phyloP scores from a whole-genome alignment of 768 basidiomycete species.

The Leucocoprinus birnbaumii region DNA sequence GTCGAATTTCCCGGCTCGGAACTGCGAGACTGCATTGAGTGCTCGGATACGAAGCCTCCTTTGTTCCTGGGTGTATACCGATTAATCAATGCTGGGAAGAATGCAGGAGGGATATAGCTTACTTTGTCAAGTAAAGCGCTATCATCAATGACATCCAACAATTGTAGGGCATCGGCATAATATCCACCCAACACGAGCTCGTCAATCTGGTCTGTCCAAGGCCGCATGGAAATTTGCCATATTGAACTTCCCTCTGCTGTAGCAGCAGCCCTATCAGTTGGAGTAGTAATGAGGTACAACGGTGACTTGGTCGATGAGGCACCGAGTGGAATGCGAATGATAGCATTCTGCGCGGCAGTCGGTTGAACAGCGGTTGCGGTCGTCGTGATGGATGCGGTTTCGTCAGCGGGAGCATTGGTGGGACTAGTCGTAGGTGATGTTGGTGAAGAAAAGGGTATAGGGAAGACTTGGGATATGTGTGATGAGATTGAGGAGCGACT shows the following conservation, averaged over 20 bases:
- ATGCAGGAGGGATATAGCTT: not conserved
- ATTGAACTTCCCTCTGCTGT: conserved; percentile 72
- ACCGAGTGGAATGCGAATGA: conserved; percentile 63
- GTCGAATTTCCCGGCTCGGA: conserved; percentile 66
- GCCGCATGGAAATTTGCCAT: conserved; percentile 70
- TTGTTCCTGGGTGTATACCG: conserved; percentile 37
- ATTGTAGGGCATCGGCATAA: conserved; percentile 77
- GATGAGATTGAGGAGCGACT: conserved; percentile 71
- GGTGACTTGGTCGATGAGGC: conserved; percentile 51
- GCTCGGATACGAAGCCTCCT: conserved; percentile 60
- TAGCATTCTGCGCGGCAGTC: conserved; percentile 32
- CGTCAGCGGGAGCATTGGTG: conserved; percentile 21
- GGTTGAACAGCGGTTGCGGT: conserved; percentile 17
- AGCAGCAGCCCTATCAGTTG: conserved; percentile 65
- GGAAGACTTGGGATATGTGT: conserved; percentile 45
- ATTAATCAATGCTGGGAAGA: not conserved
- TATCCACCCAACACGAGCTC: conserved; percentile 68
- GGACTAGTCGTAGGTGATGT: not conserved
- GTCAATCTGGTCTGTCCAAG: conserved; percentile 82
- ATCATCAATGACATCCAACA: conserved; percentile 70
- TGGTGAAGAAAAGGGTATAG: conserved; percentile 60
- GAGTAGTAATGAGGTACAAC: conserved; percentile 66
- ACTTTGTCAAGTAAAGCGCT: conserved; percentile 64
- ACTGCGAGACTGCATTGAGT: conserved; percentile 78
- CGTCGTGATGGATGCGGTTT: conserved; percentile 21